phyloP scores from a whole-genome alignment of 805 yeast species.

The Saccharomycopsis sp. region DNA sequence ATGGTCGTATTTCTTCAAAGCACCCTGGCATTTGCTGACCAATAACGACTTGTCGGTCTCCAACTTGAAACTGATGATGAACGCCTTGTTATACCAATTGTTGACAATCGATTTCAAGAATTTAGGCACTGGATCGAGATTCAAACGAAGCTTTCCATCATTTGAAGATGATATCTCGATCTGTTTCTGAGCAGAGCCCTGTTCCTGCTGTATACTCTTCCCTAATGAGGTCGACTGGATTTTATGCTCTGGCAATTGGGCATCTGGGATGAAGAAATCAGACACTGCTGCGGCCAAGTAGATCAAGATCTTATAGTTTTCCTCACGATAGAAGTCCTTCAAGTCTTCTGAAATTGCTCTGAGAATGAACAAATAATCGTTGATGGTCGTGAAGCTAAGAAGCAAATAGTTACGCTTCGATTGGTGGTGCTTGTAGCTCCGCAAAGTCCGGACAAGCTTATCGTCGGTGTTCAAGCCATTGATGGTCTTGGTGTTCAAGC shows the following conservation, averaged over 20 bases:
- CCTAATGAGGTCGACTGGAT: constrained; percentile 68
- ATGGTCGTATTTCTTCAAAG: constrained; percentile 80
- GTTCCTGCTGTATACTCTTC: constrained; percentile 8
- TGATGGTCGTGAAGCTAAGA: constrained; percentile 90
- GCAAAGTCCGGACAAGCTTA: constrained; percentile 3
- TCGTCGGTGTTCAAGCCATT: constrained; percentile 3
- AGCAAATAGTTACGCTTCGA: constrained; percentile 48
- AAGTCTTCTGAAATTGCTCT: constrained; percentile 57
- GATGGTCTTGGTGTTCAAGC: not conserved
- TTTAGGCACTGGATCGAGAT: constrained; percentile 94
- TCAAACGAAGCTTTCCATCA: constrained; percentile 70
- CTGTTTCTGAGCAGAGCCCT: constrained; percentile 15
- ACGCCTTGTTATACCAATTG: constrained; percentile 90
- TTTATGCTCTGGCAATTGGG: constrained; percentile 86
- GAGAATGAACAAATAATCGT: constrained; percentile 84
- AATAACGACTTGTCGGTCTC: constrained; percentile 78
- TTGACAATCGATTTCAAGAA: constrained; percentile 83
- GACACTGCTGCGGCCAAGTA: constrained; percentile 97
- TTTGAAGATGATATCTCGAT: constrained; percentile 11
- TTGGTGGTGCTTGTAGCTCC: constrained; percentile 37
- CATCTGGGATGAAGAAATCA: constrained; percentile 86
- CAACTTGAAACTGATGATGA: constrained; percentile 89
- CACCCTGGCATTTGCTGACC: constrained; percentile 68
- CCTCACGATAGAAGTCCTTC: constrained; percentile 31
- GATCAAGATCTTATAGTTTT: constrained; percentile 57